Evolutionary conservation across 805 yeast genomes (phyloP).

Genomic region (Saccharomycopsis microspora): DNA sequence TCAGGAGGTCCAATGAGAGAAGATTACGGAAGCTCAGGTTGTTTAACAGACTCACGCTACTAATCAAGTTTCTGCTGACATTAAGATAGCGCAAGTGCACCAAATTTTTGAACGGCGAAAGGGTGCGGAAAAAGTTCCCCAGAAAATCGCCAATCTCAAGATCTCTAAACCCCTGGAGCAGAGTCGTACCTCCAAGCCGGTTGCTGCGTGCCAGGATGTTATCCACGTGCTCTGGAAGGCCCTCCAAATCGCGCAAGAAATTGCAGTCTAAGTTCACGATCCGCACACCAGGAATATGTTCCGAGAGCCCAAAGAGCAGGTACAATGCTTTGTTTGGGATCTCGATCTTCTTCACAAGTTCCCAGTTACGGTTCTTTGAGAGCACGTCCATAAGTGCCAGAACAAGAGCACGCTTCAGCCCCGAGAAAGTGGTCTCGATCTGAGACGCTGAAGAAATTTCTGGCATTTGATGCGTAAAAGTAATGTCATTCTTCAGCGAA

Average conservation of each 20-base stretch:
- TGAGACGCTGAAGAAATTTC: conserved; percentile 32
- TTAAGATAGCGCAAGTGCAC: conserved; percentile 28
- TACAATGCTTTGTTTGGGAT: conserved; percentile 25
- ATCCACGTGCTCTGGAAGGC: conserved; percentile 26
- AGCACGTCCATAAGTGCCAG: conserved; percentile 30
- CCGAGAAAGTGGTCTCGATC: conserved; percentile 34
- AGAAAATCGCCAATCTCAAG: conserved; percentile 27
- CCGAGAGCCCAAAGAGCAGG: conserved; percentile 29
- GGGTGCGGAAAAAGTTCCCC: conserved; percentile 22
- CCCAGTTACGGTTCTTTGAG: conserved; percentile 29
- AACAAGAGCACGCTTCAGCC: conserved; percentile 30
- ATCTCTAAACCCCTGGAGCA: conserved; percentile 17
- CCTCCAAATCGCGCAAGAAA: conserved; percentile 27
- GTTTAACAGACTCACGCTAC: conserved; percentile 22
- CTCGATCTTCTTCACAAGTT: conserved; percentile 24
- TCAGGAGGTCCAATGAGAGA: conserved; percentile 19
- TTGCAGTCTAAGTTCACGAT: conserved; percentile 29
- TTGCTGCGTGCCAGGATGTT: conserved; percentile 26
- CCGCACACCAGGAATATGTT: conserved; percentile 30
- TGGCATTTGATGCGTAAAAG: conserved; percentile 12
- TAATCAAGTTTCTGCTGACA: conserved; percentile 13
- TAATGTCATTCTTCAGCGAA: conserved; percentile 8
- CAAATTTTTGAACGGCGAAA: conserved; percentile 24
- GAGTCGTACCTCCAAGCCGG: conserved; percentile 23
- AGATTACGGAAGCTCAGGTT: conserved; percentile 22